phyloP scores from a whole-genome alignment of 768 basidiomycete genomes.

The Pleurotus tuber-regium region DNA sequence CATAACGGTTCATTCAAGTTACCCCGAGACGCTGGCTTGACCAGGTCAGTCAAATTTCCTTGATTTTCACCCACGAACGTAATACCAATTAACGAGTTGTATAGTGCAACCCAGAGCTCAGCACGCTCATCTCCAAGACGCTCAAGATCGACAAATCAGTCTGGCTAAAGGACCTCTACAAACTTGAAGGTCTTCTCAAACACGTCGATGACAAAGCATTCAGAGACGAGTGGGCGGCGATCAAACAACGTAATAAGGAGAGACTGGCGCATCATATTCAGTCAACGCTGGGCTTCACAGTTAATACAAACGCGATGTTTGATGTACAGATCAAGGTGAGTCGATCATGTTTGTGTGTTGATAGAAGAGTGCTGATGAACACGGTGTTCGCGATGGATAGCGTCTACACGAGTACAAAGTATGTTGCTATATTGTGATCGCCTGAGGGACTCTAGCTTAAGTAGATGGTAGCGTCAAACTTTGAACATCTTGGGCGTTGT shows the following conservation, averaged over 20 bases:
- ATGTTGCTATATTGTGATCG: too few species aligned
- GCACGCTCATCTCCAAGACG: constrained; percentile 79
- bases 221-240: constrained; percentile 74
- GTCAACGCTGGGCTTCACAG: constrained; percentile 61
- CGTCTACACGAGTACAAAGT: constrained; percentile 93
- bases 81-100: constrained; percentile 27
- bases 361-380: constrained; percentile 6
- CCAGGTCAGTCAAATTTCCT: constrained; percentile 37
- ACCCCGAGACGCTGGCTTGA: constrained; percentile 94
- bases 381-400: constrained; percentile 35
- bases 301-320: constrained; percentile 79
- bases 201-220: constrained; percentile 73
- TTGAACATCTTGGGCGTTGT: constrained; percentile 91
- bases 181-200: constrained; percentile 75
- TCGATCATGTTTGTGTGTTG: not conserved
- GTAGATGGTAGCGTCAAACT: constrained; percentile 84
- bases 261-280: constrained; percentile 78
- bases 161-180: constrained; percentile 84
- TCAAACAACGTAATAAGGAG: constrained; percentile 91
- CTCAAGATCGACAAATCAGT: constrained; percentile 69
- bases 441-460: too few species aligned
- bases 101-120: constrained; percentile 88
- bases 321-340: constrained; percentile 87
- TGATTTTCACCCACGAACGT: not conserved
- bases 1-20: constrained; percentile 36